phyloP scores from a whole-genome alignment of 371 early-diverging fungal species.

The Actinomucor elegans region DNA sequence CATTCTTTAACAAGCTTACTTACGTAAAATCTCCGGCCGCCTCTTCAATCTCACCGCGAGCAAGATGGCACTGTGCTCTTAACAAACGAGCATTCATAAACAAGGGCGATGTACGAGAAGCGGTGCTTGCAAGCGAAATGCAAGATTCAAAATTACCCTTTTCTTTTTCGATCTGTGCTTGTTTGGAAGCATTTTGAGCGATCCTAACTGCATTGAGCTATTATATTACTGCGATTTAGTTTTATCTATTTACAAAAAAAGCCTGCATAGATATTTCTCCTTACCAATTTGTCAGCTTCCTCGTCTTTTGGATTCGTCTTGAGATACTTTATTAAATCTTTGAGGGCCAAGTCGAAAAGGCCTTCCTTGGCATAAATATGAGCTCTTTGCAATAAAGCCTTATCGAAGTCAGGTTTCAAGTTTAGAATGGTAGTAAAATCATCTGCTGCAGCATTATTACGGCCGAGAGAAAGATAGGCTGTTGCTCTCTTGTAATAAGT shows the following conservation, averaged over 20 bases:
- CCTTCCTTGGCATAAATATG: slow-evolving; percentile 75
- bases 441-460: slow-evolving; percentile 66
- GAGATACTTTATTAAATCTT: slow-evolving; percentile 39
- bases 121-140: slow-evolving; percentile 6
- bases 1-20: too few relatives aligned
- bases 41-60: slow-evolving; percentile 73
- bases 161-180: slow-evolving; percentile 7
- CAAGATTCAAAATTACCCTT: slow-evolving; percentile 1
- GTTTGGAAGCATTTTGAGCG: background rate
- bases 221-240: too few relatives aligned
- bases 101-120: slow-evolving; percentile 2
- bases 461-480: slow-evolving; percentile 76
- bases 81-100: slow-evolving; percentile 15
- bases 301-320: slow-evolving; percentile 51
- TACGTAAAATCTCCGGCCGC: slow-evolving; percentile 81
- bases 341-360: slow-evolving; percentile 57
- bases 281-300: slow-evolving; percentile 33
- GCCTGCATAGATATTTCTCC: background rate
- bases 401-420: slow-evolving; percentile 80
- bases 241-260: background rate
- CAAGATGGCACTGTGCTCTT: slow-evolving; percentile 74
- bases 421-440: slow-evolving; percentile 84
- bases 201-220: background rate
- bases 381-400: slow-evolving; percentile 84
- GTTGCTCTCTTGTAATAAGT: slow-evolving; percentile 86